Evolutionary conservation across 371 early-diverging fungal species (phyloP), one percentile per base, ranked within the genome.

Genomic region (Actinomortierella ambigua): DNA sequence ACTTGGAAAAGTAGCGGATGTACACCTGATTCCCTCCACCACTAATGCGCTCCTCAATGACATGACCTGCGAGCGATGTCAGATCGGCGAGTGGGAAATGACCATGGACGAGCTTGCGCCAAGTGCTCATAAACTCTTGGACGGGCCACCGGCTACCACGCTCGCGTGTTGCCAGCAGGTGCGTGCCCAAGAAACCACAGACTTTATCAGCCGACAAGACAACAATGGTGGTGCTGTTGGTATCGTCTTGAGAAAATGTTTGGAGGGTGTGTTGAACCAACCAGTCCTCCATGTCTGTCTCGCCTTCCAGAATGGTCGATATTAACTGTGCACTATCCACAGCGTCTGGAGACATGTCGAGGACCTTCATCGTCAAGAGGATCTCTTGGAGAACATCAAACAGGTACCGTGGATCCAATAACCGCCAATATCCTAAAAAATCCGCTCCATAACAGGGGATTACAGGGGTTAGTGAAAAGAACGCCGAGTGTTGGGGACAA

Each of bases 1-100:
- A 49, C 1, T 77, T 65, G 6, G 87, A 81, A 43, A 84, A 83
- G 50, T 84, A 81, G 9, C 79, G 77, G 24, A 87, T 60, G 28
- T 77, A 78, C 3, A 34, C 34, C 34, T 34, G 34, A 34, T 34
- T 34, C 4, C 34, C 11, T 34, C 34, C 34, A 34, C 34, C 11
- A 11, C 34, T 11, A 34, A 34, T 34, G 34, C 34, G 34, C 34
- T 34, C 34, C 34, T 34, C 34, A 34, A 34, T 4, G 7, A 34
- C 34, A 34, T 34, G 34, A 11, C 34, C 34, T 11, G 34, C 34
- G 7, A 34, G 34, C 34, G 34, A 11, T 34, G 34, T 11, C 34
- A 34, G 11, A 11, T 34, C 34, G 4, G 34, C 4, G 34, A 34
- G 34, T 34, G 34, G 34, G 34, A 34, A 34, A 34, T 34, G 34